Base-by-base conservation (phyloP, 108 stramenopile genomes). In the Conticribra weissflogii region DNA sequence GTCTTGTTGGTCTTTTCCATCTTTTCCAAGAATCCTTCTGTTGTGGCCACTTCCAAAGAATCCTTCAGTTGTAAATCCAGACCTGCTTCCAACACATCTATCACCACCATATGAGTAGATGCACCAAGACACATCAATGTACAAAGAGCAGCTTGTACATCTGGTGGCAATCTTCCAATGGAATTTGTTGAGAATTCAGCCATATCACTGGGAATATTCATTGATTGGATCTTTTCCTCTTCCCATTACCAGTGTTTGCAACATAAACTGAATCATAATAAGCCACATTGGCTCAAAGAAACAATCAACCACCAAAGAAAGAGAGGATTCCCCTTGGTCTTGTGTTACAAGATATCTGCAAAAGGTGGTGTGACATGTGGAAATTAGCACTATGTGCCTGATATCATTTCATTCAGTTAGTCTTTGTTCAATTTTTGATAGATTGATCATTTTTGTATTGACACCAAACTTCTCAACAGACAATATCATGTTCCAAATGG, bases 301-400 rank as follows among this genome's bases (percentile, higher is more conserved):
- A 36, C 12, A 31, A 75, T 25, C 18, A 75, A 25, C 48, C 68
- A 53, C 12, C 18, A 28, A 17, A 68, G 19, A 47, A 68, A 68
- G 19, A 75, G 21, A 3, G 51, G 63, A 33, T 59, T 75, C 68
- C n/a, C n/a, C n/a, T n/a, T n/a, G n/a, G n/a, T n/a, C n/a, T n/a
- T n/a, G n/a, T n/a, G n/a, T n/a, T n/a, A 44, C 0, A 75, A 25
- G 3, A 64, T 48, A 33, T 49, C 58, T 18, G 74, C n/a, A 18
- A 75, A 30, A 2, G 55, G 29, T 15, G 14, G 58, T 3, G 58
- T 44, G 17, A 68, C 17, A 30, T 51, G 63, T 18, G 58, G 74
- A 2, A 48, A 30, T 51, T 68, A 29, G 5, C 19, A 32, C 17
- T 68, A 59, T 7, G 18, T 46, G 18, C 47, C 36, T 29, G 74